Percentiles rank a stretch among this genome's conserved stretches.
Conservation (phyloP, 2,329 filamentous ascomycete species). For the Aspergillus brunneoviolaceus region DNA sequence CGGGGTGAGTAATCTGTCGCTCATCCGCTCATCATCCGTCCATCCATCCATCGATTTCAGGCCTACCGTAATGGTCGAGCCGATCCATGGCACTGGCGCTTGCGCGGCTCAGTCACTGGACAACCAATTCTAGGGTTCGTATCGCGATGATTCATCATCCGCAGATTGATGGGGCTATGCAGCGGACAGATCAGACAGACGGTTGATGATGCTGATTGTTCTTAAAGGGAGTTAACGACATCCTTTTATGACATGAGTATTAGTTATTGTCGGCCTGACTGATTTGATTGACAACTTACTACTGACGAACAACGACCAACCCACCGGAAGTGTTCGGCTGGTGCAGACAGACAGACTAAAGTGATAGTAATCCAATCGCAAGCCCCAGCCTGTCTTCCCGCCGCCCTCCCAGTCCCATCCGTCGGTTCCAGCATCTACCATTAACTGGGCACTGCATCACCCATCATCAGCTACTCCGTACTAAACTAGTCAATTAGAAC, state of each 20-base stretch:
- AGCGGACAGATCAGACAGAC: background rate
- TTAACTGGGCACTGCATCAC: too few species aligned
- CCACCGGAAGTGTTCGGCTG: background rate
- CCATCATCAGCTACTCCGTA: too few species aligned
- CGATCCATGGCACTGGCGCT: constrained; percentile 2
- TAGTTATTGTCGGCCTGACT: background rate
- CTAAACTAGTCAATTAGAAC: too few species aligned
- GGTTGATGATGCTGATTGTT: background rate
- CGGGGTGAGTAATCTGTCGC: background rate
- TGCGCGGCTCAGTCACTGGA: background rate
- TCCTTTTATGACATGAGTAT: too few species aligned
- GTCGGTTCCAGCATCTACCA: background rate
- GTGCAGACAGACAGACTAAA: background rate
- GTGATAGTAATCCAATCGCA: background rate
- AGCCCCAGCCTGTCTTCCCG: background rate
- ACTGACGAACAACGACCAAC: background rate
- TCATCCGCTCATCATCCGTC: background rate
- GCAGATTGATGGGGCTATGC: background rate
- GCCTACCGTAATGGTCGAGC: background rate
- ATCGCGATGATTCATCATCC: background rate
- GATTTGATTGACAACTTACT: background rate
- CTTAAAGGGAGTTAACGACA: background rate
- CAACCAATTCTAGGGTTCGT: background rate
- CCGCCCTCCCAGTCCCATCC: background rate
- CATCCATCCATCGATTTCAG: background rate